Evolutionary conservation across 306 rosid species (phyloP).

Genomic region (Cicer arietinum): DNA sequence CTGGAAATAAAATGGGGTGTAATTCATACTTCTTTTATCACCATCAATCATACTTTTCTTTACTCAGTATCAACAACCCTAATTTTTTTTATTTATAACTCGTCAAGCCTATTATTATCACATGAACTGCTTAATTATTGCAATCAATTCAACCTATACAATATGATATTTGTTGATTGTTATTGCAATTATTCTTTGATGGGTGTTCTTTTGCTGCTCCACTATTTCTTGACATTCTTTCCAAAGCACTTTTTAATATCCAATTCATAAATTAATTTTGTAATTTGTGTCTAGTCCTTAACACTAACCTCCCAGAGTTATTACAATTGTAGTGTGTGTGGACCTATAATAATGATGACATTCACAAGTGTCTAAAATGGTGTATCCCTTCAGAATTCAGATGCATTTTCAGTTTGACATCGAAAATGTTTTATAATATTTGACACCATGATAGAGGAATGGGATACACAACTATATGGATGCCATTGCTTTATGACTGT

Average conservation of each 20-base stretch:
- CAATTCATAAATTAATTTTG: slow-evolving; percentile 21
- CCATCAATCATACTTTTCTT: slow-evolving; percentile 8
- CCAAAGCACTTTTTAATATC: background rate
- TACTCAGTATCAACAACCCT: background rate
- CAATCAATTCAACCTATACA: slow-evolving; percentile 22
- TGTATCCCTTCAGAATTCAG: slow-evolving; percentile 4
- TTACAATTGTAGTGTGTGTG: background rate
- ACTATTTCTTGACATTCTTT: slow-evolving; percentile 6
- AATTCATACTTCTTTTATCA: background rate
- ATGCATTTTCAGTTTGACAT: slow-evolving; percentile 12
- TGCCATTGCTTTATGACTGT: slow-evolving; percentile 19
- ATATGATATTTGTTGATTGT: slow-evolving; percentile 22
- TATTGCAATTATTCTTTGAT: slow-evolving; percentile 13
- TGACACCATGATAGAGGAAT: background rate
- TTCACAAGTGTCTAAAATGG: slow-evolving; percentile 29
- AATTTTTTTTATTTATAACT: too few species aligned
- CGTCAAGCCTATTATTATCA: background rate
- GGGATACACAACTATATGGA: background rate
- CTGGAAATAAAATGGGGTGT: too few species aligned
- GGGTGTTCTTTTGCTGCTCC: slow-evolving; percentile 13
- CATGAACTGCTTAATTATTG: slow-evolving; percentile 28
- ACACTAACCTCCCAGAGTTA: background rate
- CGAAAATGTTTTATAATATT: slow-evolving; percentile 5
- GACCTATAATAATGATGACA: slow-evolving; percentile 14
- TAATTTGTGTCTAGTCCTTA: background rate